Percentiles rank a stretch among this genome's conserved stretches.
These are phyloP conservation scores for Cornus kousa DNA, from an alignment of 148 eudicot genomes.

Conservation along the genomic window DNA sequence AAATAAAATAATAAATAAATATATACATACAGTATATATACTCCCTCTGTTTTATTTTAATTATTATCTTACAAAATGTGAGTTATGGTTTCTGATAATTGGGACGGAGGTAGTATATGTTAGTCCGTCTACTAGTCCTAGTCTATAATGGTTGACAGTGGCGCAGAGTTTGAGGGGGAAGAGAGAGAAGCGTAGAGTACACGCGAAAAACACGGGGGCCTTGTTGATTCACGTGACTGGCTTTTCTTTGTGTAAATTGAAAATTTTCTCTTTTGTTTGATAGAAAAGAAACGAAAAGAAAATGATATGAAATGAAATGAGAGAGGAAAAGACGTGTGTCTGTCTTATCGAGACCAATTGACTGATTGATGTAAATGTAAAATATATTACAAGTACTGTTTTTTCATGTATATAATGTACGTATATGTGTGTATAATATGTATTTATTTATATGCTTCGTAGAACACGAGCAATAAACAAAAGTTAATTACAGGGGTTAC, in stretches of 20 bases:
- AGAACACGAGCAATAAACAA: not conserved
- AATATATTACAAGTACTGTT: no score
- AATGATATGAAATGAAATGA: slow-evolving; percentile 8
- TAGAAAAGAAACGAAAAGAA: not conserved
- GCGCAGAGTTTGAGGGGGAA: slow-evolving; percentile 6
- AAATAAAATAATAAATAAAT: no score
- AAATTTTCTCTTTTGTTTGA: not conserved
- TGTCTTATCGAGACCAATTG: not conserved
- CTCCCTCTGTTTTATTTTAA: no score
- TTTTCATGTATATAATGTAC: no score
- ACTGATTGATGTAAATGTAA: slow-evolving; percentile 3
- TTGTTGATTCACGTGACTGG: slow-evolving; percentile 2
- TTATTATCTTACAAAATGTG: no score
- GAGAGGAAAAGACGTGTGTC: slow-evolving; percentile 4
- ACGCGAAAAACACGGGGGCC: slow-evolving; percentile 38
- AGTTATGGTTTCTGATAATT: no score
- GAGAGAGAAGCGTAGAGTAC: slow-evolving; percentile 20
- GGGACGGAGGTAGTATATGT: no score
- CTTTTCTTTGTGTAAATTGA: not conserved
- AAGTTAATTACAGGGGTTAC: no score
- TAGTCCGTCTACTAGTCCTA: no score
- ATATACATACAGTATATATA: no score
- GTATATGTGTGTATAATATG: no score
- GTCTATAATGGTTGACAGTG: not conserved
- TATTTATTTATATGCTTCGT: no score